phyloP scores from a whole-genome alignment of 1,284 basidiomycete species.

The Moniliophthora roreri region DNA sequence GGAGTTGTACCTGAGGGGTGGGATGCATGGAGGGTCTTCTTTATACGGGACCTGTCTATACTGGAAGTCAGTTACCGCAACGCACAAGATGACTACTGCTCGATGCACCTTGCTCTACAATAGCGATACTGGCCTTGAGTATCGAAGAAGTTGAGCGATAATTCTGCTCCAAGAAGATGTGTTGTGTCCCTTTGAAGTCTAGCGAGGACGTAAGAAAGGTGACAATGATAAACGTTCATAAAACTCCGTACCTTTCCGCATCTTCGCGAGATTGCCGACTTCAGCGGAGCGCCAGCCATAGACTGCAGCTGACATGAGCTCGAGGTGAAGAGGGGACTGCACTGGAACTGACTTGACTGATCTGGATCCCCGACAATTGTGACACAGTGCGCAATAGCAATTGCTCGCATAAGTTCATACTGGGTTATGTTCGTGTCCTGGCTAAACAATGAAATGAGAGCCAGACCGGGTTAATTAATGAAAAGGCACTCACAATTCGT shows the following conservation, averaged over 20 bases:
- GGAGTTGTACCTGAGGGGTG: conserved; percentile 68
- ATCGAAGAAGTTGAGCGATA: conserved; percentile 87
- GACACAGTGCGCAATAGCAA: conserved; percentile 61
- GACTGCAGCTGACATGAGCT: conserved; percentile 37
- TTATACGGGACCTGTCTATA: conserved; percentile 70
- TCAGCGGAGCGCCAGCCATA: conserved; percentile 92
- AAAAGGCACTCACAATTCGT: conserved; percentile 74
- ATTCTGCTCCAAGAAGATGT: conserved; percentile 84
- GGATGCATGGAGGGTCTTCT: conserved; percentile 74
- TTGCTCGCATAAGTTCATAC: conserved; percentile 80
- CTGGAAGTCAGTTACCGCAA: not conserved
- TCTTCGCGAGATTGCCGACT: conserved; percentile 75
- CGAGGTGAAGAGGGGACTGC: not conserved
- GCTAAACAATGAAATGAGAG: conserved; percentile 32
- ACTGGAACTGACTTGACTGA: conserved; percentile 66
- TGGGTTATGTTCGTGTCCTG: conserved; percentile 90
- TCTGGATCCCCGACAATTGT: conserved; percentile 93
- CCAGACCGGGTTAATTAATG: not conserved
- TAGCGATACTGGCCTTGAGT: conserved; percentile 71
- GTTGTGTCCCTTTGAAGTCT: conserved; percentile 69
- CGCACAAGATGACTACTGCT: not conserved
- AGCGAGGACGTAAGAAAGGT: conserved; percentile 1
- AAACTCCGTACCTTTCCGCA: conserved; percentile 63
- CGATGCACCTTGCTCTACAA: conserved; percentile 75
- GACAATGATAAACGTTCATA: not conserved